These are phyloP conservation scores for Saccharomycopsis sp. DNA, from an alignment of 805 yeast genomes.

Conservation along the genomic window DNA sequence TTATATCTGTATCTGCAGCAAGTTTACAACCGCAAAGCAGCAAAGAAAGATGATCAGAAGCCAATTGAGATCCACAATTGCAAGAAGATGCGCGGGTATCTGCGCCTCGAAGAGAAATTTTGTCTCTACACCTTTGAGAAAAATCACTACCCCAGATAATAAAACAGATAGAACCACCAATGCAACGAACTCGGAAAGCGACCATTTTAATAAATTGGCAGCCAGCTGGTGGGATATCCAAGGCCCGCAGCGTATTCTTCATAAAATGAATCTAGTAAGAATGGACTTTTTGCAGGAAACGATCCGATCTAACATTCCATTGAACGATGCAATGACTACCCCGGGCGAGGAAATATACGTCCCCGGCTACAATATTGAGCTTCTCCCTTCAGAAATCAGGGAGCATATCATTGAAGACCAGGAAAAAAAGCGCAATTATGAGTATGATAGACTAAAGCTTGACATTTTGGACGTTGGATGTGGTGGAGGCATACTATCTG, in stretches of 20 bases:
- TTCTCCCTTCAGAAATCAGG: conserved; percentile 55
- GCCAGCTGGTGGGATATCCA: conserved; percentile 97
- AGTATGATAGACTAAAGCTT: conserved; percentile 33
- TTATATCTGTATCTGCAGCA: no score
- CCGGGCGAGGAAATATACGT: conserved; percentile 47
- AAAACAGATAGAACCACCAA: neutral
- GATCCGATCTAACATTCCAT: conserved; percentile 37
- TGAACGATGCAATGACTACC: conserved; percentile 34
- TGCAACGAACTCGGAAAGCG: neutral
- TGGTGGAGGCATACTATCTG: conserved; percentile 95
- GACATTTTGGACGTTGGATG: conserved; percentile 86
- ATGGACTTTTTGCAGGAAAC: conserved; percentile 78
- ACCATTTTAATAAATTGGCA: conserved; percentile 42
- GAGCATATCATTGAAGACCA: conserved; percentile 44
- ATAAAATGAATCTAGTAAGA: conserved; percentile 86
- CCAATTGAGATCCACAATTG: neutral
- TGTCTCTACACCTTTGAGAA: neutral
- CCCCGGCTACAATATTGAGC: conserved; percentile 68
- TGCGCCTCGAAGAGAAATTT: neutral
- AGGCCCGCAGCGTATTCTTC: conserved; percentile 90
- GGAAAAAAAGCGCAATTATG: conserved; percentile 37
- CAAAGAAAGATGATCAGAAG: neutral
- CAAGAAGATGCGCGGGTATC: neutral
- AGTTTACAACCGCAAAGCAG: neutral
- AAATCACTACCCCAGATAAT: neutral